A percentile compares a stretch with the other conserved stretches of the same genome.
phyloP scores from a whole-genome alignment of 805 yeast species.

The Ogataea chonburiensis region DNA sequence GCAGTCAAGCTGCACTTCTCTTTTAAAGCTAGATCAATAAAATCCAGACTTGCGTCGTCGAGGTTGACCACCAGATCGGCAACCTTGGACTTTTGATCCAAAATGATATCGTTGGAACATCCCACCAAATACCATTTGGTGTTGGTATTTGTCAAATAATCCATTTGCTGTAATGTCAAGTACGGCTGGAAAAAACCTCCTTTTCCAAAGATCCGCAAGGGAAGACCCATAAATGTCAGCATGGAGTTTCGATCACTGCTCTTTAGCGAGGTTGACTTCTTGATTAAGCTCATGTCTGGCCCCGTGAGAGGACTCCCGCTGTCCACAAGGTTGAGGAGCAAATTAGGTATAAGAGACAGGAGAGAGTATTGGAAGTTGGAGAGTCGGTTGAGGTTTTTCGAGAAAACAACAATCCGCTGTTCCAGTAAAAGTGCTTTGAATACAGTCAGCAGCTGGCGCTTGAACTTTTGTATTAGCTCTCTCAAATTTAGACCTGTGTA shows the following conservation, averaged over 20 bases:
- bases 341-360: constrained; percentile 78
- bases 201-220: constrained; percentile 78
- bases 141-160: constrained; percentile 57
- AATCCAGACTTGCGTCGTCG: constrained; percentile 45
- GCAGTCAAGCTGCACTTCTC: constrained; percentile 47
- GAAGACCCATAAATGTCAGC: constrained; percentile 80
- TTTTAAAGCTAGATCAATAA: constrained; percentile 43
- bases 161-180: constrained; percentile 88
- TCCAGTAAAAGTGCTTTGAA: constrained; percentile 80
- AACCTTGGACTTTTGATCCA: constrained; percentile 57
- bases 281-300: constrained; percentile 48
- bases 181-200: constrained; percentile 92
- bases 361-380: constrained; percentile 83
- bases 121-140: constrained; percentile 75
- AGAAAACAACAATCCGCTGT: constrained; percentile 69
- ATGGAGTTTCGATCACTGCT: constrained; percentile 78
- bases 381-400: constrained; percentile 73
- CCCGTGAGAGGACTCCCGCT: constrained; percentile 74
- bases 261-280: constrained; percentile 63
- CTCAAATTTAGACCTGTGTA: constrained; percentile 74
- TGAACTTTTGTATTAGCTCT: constrained; percentile 58
- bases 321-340: constrained; percentile 68
- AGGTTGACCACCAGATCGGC: constrained; percentile 75
- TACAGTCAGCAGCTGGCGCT: constrained; percentile 57
- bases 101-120: constrained; percentile 78